Percentiles rank a stretch among this genome's conserved stretches.
These are phyloP conservation scores for Magnusiomyces suaveolens DNA, from an alignment of 1,139 yeast genomes.

Conservation along the genomic window DNA sequence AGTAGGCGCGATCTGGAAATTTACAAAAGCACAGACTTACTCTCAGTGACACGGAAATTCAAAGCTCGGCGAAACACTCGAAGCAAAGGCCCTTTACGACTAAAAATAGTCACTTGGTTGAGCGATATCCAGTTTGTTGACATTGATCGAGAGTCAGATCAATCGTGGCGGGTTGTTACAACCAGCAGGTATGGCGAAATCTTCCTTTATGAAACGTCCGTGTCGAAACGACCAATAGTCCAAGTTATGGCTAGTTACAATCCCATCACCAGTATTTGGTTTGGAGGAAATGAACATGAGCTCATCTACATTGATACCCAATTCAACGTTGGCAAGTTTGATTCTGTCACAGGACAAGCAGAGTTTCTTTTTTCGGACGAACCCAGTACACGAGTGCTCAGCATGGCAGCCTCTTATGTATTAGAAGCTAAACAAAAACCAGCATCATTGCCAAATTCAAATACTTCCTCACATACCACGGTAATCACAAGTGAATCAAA, in stretches of 20 bases:
- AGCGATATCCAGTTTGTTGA: conserved; percentile 30
- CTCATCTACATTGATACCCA: conserved; percentile 26
- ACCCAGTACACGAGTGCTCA: conserved; percentile 16
- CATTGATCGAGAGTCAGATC: conserved; percentile 19
- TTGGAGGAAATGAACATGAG: conserved; percentile 16
- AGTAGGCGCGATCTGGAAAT: conserved; percentile 37
- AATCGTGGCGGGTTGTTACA: conserved; percentile 27
- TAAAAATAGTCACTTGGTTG: conserved; percentile 32
- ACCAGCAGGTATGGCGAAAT: conserved; percentile 30
- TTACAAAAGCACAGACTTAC: no score
- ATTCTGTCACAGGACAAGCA: conserved; percentile 17
- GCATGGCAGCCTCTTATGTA: neutral
- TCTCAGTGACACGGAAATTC: no score
- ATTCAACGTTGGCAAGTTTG: conserved; percentile 21
- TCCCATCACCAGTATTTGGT: conserved; percentile 25
- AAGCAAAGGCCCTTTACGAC: no score
- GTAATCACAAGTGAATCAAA: neutral
- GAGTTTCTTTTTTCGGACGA: conserved; percentile 19
- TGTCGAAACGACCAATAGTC: conserved; percentile 26
- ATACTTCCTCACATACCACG: neutral
- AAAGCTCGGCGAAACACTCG: no score
- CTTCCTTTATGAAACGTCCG: conserved; percentile 28
- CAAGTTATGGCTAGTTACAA: conserved; percentile 24
- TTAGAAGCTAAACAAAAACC: no score
- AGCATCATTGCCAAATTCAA: neutral